These are phyloP conservation scores for Vitis amurensis DNA, from an alignment of 164 flowering plant species.

Conservation along the genomic window DNA sequence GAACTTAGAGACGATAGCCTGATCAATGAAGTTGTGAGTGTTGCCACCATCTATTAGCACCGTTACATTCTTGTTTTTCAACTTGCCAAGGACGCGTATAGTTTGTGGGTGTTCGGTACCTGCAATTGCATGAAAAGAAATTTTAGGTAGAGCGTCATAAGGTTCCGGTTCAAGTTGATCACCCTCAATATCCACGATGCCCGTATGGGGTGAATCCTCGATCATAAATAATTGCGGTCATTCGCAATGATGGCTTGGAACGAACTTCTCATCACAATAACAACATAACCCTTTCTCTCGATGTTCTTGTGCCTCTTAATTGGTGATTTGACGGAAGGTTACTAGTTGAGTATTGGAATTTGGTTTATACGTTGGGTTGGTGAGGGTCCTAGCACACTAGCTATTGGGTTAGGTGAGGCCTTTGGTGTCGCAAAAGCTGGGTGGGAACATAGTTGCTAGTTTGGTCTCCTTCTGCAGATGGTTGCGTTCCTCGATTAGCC, in stretches of 20 bases:
- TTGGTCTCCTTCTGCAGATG: neutral
- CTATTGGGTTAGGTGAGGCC: neutral
- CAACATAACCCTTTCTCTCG: conserved; percentile 15
- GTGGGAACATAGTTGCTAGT: neutral
- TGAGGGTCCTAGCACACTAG: conserved; percentile 8
- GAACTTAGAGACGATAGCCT: no score
- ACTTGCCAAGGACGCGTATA: neutral
- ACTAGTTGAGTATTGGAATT: neutral
- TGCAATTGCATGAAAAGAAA: neutral
- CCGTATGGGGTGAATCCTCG: neutral
- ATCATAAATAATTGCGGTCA: conserved; percentile 9
- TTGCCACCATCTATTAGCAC: neutral
- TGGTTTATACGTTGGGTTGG: neutral
- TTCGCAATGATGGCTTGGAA: conserved; percentile 8
- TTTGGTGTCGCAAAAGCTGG: neutral
- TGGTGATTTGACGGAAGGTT: conserved; percentile 7
- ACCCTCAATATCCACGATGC: neutral
- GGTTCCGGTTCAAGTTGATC: neutral
- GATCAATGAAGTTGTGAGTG: no score
- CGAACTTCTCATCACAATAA: conserved; percentile 11
- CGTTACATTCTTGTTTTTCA: conserved; percentile 8
- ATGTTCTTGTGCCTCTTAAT: conserved; percentile 4
- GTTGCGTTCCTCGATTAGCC: no score
- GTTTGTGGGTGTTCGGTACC: conserved; percentile 4
- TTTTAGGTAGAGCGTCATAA: conserved; percentile 1